phyloP scores from a whole-genome alignment of 2,329 filamentous ascomycete species.

The Periconia sp. region DNA sequence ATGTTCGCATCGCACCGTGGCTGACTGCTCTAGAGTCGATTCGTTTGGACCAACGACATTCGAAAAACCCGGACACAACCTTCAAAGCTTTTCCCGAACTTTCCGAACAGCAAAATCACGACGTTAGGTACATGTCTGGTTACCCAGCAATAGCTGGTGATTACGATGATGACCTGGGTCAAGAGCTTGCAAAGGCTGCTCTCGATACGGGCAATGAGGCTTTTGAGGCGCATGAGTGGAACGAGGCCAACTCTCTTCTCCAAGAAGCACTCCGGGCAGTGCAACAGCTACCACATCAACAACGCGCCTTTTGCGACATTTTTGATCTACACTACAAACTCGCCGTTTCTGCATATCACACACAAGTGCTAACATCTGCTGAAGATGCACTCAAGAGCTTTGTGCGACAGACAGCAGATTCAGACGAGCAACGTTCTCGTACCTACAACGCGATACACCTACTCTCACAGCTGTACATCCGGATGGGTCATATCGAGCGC shows the following conservation, averaged over 20 bases:
- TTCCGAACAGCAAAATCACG: background rate
- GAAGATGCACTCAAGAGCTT: background rate
- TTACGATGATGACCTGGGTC: conserved; percentile 27
- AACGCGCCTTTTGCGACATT: conserved; percentile 22
- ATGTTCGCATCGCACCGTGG: no score
- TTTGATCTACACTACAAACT: conserved; percentile 23
- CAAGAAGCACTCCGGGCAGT: conserved; percentile 28
- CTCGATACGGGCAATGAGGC: conserved; percentile 22
- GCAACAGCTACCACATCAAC: conserved; percentile 18
- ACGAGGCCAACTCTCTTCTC: conserved; percentile 26
- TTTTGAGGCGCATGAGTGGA: conserved; percentile 24
- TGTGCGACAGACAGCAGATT: conserved; percentile 14
- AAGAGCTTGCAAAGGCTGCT: conserved; percentile 28
- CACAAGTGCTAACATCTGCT: no score
- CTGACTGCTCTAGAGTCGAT: no score
- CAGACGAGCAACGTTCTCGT: conserved; percentile 15
- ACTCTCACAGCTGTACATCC: conserved; percentile 26
- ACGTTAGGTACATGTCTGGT: no score
- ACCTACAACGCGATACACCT: conserved; percentile 25
- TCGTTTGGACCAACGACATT: no score
- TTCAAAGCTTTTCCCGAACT: background rate
- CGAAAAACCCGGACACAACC: no score
- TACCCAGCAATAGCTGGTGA: conserved; percentile 7
- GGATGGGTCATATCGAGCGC: conserved; percentile 20
- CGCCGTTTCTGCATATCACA: no score